Evolutionary conservation across 257 asterid species (phyloP).

Genomic region (Mentha longifolia): DNA sequence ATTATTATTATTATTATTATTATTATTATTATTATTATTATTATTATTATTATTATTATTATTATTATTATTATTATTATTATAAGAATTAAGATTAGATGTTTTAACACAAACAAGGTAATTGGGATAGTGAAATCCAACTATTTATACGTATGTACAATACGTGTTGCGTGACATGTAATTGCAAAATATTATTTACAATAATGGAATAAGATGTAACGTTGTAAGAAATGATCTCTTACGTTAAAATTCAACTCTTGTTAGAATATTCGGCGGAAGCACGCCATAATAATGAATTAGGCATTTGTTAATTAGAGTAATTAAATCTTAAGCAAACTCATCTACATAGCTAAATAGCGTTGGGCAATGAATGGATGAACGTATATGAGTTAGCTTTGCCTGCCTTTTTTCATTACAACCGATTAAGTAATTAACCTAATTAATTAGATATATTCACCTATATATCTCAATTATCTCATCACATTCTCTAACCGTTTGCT

Average conservation of each 20-base stretch:
- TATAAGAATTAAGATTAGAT: too few species aligned
- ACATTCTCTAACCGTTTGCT: constrained; percentile 38
- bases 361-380: constrained; percentile 21
- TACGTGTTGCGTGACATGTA: too few species aligned
- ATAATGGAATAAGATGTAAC: not conserved
- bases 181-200: too few species aligned
- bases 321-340: constrained; percentile 18
- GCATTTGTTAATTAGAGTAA: constrained; percentile 23
- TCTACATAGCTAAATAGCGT: not conserved
- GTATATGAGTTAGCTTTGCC: constrained; percentile 2
- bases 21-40: too few species aligned
- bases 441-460: not conserved
- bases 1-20: too few species aligned
- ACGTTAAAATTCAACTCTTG: not conserved
- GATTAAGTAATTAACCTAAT: constrained; percentile 14
- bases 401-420: constrained; percentile 29
- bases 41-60: too few species aligned
- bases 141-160: too few species aligned
- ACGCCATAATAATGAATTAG: constrained; percentile 2
- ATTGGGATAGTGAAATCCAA: too few species aligned
- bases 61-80: too few species aligned
- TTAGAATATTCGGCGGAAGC: not conserved
- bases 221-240: not conserved
- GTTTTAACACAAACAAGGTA: too few species aligned
- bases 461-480: constrained; percentile 20